These are phyloP conservation scores for Nidularia pulvinata DNA, from an alignment of 768 basidiomycete species.

Conservation along the genomic window DNA sequence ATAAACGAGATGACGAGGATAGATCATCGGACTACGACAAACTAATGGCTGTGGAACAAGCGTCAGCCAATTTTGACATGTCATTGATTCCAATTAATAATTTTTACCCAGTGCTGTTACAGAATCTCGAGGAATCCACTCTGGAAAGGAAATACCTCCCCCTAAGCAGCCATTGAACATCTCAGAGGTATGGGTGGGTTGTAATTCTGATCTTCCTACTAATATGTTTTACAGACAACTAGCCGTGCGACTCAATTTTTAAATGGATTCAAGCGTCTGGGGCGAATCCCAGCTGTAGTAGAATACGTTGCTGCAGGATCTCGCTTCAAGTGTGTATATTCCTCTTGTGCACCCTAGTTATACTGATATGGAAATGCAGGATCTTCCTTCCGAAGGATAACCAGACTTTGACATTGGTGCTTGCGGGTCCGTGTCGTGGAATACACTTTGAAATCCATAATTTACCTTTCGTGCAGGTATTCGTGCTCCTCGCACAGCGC, in stretches of 20 bases:
- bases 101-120: constrained; percentile 59
- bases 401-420: constrained; percentile 89
- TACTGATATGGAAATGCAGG: constrained; percentile 30
- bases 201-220: constrained; percentile 1
- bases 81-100: neutral
- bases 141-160: constrained; percentile 83
- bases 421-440: constrained; percentile 56
- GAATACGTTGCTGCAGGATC: constrained; percentile 96
- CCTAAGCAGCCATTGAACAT: constrained; percentile 87
- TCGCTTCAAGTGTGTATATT: constrained; percentile 77
- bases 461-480: constrained; percentile 54
- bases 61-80: constrained; percentile 54
- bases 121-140: constrained; percentile 86
- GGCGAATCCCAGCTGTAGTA: constrained; percentile 81
- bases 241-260: constrained; percentile 85
- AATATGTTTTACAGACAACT: constrained; percentile 40
- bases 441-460: neutral
- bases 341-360: neutral
- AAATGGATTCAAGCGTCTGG: constrained; percentile 88
- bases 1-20: constrained; percentile 94
- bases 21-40: constrained; percentile 97
- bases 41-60: constrained; percentile 92
- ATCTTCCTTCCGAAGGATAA: constrained; percentile 90
- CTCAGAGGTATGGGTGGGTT: constrained; percentile 65
- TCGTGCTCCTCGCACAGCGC: constrained; percentile 85